A percentile compares a stretch with the other conserved stretches of the same genome.
These are phyloP conservation scores for Ophiostoma sp. DNA, from an alignment of 2,329 filamentous ascomycete genomes.

Conservation along the genomic window DNA sequence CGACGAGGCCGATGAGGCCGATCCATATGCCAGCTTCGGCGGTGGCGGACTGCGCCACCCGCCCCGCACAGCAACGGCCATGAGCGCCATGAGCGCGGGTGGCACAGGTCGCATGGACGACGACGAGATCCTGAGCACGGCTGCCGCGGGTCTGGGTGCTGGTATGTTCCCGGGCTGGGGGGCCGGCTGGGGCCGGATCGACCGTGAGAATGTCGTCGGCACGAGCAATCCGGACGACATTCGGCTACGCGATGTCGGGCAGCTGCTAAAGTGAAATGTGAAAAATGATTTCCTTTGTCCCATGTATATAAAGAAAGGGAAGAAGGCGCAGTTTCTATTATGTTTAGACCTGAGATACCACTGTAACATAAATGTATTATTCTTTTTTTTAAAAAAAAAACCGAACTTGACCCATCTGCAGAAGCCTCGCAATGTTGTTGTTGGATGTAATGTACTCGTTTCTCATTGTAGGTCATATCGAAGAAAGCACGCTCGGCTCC, in stretches of 20 bases:
- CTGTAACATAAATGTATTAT: not conserved
- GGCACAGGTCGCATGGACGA: constrained; percentile 16
- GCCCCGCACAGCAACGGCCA: not conserved
- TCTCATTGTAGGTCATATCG: not conserved
- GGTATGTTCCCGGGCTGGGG: constrained; percentile 37
- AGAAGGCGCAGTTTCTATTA: not conserved
- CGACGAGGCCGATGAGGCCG: not conserved
- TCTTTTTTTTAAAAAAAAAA: too few relatives aligned
- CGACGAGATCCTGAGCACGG: constrained; percentile 5
- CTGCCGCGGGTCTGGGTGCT: constrained; percentile 20
- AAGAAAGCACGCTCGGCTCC: not conserved
- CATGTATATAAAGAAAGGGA: not conserved
- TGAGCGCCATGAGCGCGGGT: not conserved
- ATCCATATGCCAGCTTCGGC: not conserved
- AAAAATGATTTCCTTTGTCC: not conserved
- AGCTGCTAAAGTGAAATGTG: constrained; percentile 30
- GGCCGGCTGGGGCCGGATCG: constrained; percentile 39
- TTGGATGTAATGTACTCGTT: not conserved
- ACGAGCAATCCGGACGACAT: constrained; percentile 34
- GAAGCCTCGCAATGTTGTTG: not conserved
- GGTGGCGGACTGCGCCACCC: not conserved
- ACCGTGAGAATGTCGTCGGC: constrained; percentile 31
- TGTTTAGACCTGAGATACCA: constrained; percentile 6
- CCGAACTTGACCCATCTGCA: not conserved
- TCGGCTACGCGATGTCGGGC: constrained; percentile 37